Base-by-base conservation (phyloP, 108 stramenopile genomes). In the Hondaea fermentalgiana region DNA sequence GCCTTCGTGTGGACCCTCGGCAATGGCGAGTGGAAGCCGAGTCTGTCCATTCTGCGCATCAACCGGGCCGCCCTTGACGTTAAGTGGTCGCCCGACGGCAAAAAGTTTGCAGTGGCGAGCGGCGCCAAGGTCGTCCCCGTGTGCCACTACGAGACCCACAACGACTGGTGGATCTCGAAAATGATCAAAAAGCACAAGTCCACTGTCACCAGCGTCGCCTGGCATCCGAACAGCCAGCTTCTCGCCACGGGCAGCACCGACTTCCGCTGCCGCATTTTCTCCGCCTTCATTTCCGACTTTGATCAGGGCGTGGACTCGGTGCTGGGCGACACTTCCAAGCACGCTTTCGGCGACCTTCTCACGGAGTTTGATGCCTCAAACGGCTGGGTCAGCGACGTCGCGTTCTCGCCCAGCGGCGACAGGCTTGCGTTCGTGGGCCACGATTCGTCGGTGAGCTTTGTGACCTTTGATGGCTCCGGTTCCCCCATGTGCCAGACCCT, bases 121-220 rank as follows among this genome's bases (percentile, higher is more conserved):
- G 91, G 92, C 12, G 92, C 93, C 19, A 94, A 94, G 59, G 89
- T 76, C 58, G 92, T 94, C 14, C 92, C 93, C 42, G 93, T 94
- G 23, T 93, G 93, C 72, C 88, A 89, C 17, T 93, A 92, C 35
- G 93, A 94, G 72, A 28, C 60, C 17, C 57, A 87, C 28, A 90
- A 91, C 60, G 93, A 94, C 72, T 94, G 94, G 94, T 94, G 93
- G 92, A 92, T 94, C 57, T 72, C 89, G 58, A 93, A 93, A 91
- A 90, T 92, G 87, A 91, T 94, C 60, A 94, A 94, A 72, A 91
- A 91, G 53, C 92, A 92, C 92, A 94, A 94, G 92, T 91, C 90
- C 6, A 93, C 93, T n/a, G 94, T 94, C 44, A 72, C 89, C 5
- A 47, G 51, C 21, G 59, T 89, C 5, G 44, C 89, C 35, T 94